phyloP scores from a whole-genome alignment of 805 yeast genomes.

The baker's yeast (Saccharomyces cerevisiae) region DNA sequence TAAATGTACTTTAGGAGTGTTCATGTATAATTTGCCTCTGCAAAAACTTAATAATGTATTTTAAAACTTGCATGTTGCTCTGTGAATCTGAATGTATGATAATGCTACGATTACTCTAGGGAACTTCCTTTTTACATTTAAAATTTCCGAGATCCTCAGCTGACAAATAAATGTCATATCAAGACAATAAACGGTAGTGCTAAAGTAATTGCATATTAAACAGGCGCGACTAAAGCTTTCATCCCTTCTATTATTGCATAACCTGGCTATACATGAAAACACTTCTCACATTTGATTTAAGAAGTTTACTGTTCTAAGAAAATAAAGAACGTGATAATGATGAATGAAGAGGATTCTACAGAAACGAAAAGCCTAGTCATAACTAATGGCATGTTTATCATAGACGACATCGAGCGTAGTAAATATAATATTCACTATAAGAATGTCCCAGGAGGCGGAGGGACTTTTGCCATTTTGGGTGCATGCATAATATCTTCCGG shows the following conservation, averaged over 20 bases:
- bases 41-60: background rate
- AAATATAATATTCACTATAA: constrained; percentile 30
- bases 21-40: no score
- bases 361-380: constrained; percentile 34
- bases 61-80: no score
- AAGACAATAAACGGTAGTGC: background rate
- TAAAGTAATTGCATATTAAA: background rate
- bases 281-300: background rate
- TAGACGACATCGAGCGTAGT: constrained; percentile 64
- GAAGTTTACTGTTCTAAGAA: background rate
- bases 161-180: background rate
- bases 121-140: background rate
- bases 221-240: background rate
- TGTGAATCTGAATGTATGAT: background rate
- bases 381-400: constrained; percentile 81
- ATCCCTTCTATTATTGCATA: background rate
- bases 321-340: background rate
- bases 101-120: background rate
- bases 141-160: background rate
- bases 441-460: constrained; percentile 83
- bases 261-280: background rate
- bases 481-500: constrained; percentile 47
- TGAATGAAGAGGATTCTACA: background rate
- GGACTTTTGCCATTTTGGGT: constrained; percentile 72
- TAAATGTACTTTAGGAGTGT: background rate